Percentiles rank a stretch among this genome's conserved stretches.
Evolutionary conservation across 2,329 filamentous ascomycete species (phyloP).

Genomic region (Fusarium nelsonii): DNA sequence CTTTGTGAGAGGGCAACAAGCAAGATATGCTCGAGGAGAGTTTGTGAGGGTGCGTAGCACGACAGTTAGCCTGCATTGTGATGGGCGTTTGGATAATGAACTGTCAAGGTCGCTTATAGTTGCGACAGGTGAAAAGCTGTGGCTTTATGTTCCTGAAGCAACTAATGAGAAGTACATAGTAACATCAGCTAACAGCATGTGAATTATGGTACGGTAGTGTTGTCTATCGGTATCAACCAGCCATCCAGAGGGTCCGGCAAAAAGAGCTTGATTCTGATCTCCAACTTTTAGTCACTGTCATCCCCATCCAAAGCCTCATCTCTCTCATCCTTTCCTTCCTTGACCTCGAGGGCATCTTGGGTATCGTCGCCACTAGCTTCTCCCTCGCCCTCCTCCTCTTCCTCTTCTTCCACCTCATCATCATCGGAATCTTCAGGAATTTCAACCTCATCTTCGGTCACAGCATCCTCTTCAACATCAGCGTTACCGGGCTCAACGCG

Average conservation of each 20-base stretch:
- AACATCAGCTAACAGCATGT: neutral
- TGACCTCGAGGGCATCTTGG: slow-evolving; percentile 66
- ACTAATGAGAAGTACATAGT: neutral
- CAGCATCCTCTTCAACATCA: slow-evolving; percentile 55
- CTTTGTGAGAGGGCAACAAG: slow-evolving; percentile 29
- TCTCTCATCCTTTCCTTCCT: slow-evolving; percentile 61
- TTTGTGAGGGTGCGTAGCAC: slow-evolving; percentile 13
- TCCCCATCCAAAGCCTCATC: slow-evolving; percentile 74
- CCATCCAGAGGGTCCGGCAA: neutral
- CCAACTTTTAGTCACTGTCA: slow-evolving; percentile 63
- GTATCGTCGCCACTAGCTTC: slow-evolving; percentile 66
- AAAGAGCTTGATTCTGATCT: slow-evolving; percentile 6
- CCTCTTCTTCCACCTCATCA: slow-evolving; percentile 63
- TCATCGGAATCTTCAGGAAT: slow-evolving; percentile 61
- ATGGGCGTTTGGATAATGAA: neutral
- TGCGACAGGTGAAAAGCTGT: neutral
- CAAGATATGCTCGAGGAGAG: slow-evolving; percentile 2
- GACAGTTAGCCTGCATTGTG: slow-evolving; percentile 1
- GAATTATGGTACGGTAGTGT: neutral
- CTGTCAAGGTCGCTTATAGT: neutral
- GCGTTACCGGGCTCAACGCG: slow-evolving; percentile 58
- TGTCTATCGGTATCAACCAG: slow-evolving; percentile 1
- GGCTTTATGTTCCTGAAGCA: neutral
- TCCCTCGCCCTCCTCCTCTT: slow-evolving; percentile 55
- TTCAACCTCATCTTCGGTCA: slow-evolving; percentile 58